These are phyloP conservation scores for Populus hybrid DNA, from an alignment of 441 rosid genomes.

Conservation along the genomic window DNA sequence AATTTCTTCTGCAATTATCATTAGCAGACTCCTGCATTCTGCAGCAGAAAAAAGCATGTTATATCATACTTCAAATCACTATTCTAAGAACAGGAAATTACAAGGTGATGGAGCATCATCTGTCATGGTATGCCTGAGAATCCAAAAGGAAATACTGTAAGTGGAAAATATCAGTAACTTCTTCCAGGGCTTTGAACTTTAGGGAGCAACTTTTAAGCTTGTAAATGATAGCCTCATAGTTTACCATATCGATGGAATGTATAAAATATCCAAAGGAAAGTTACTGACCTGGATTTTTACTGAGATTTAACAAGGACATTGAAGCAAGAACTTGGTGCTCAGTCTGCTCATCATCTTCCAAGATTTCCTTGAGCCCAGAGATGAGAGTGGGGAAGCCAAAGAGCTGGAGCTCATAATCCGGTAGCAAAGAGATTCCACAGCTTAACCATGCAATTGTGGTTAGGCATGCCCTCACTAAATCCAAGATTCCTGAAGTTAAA, in stretches of 20 bases:
- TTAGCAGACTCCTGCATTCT: conserved; percentile 53
- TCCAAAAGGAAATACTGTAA: neutral
- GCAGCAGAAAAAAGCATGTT: conserved; percentile 15
- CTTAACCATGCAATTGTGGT: conserved; percentile 50
- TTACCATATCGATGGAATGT: neutral
- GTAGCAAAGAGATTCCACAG: conserved; percentile 34
- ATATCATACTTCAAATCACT: neutral
- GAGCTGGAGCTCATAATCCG: conserved; percentile 34
- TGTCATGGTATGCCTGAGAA: neutral
- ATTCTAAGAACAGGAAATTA: neutral
- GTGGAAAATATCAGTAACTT: neutral
- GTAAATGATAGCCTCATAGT: neutral
- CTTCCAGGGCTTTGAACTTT: neutral
- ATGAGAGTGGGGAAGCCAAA: conserved; percentile 41
- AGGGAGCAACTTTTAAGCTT: neutral
- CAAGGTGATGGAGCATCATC: neutral
- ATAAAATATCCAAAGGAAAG: neutral
- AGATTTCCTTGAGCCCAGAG: conserved; percentile 40
- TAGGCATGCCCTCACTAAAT: conserved; percentile 38
- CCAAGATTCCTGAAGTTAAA: conserved; percentile 34
- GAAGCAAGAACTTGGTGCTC: conserved; percentile 55
- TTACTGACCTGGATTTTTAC: conserved; percentile 49
- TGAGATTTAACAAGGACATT: conserved; percentile 46
- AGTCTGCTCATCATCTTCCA: conserved; percentile 32
- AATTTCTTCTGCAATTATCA: conserved; percentile 45